phyloP scores from a whole-genome alignment of 805 yeast species.

The Sporopachydermia lactativora region DNA sequence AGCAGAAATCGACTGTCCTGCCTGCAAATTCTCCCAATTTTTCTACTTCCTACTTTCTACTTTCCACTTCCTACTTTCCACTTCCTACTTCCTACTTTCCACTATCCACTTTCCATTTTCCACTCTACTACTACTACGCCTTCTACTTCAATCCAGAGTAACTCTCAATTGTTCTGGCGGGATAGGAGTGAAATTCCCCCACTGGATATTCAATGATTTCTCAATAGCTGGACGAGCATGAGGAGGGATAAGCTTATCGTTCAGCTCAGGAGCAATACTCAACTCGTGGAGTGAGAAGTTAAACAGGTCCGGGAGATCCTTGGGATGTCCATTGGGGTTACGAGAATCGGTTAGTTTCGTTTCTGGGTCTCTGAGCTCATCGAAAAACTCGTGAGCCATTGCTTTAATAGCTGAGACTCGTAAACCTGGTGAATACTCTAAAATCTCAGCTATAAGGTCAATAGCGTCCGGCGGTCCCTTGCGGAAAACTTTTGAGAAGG shows the following conservation, averaged over 20 bases:
- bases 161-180: conserved; percentile 3
- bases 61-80: too few species aligned
- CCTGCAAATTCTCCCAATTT: too few species aligned
- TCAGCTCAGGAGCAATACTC: conserved; percentile 26
- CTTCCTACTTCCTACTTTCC: too few species aligned
- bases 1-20: too few species aligned
- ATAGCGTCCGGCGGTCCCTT: conserved; percentile 78
- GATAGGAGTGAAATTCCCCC: not conserved
- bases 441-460: conserved; percentile 64
- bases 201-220: not conserved
- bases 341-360: conserved; percentile 28
- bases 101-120: too few species aligned
- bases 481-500: conserved; percentile 52
- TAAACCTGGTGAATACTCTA: conserved; percentile 81
- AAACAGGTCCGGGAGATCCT: conserved; percentile 61
- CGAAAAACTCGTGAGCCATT: conserved; percentile 78
- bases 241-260: conserved; percentile 23
- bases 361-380: conserved; percentile 55
- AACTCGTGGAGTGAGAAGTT: conserved; percentile 61
- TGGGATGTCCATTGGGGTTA: conserved; percentile 57
- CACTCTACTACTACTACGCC: too few species aligned
- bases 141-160: not conserved
- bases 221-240: conserved; percentile 16
- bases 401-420: conserved; percentile 74
- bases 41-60: too few species aligned